A percentile compares a stretch with the other conserved stretches of the same genome.
These are phyloP conservation scores for Mercurialis annua DNA, from an alignment of 345 rosid species.

Conservation along the genomic window DNA sequence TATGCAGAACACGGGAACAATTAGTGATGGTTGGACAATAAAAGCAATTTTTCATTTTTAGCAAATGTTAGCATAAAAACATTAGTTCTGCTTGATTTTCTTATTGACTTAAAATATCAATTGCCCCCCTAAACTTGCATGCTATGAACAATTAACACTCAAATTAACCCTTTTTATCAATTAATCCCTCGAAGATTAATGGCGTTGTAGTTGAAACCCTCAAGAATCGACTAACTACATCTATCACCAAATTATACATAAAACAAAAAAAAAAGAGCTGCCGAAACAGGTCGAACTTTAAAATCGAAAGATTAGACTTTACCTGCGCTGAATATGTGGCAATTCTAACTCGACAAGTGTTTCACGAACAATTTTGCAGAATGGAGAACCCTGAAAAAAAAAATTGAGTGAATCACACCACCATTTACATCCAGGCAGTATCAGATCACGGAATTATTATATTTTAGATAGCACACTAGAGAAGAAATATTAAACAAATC, in stretches of 20 bases:
- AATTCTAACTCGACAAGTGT: conserved; percentile 80
- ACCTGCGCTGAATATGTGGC: conserved; percentile 76
- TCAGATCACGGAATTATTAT: background rate
- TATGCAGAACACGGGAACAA: too few species aligned
- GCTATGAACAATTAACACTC: too few species aligned
- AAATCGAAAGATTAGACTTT: conserved; percentile 8
- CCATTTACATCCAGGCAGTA: conserved; percentile 1
- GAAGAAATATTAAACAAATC: background rate
- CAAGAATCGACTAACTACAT: background rate
- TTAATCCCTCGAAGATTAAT: too few species aligned
- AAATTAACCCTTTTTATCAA: too few species aligned
- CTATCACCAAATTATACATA: background rate
- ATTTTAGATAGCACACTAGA: conserved; percentile 3
- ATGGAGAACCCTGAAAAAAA: conserved; percentile 69
- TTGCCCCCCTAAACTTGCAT: too few species aligned
- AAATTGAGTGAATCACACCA: background rate
- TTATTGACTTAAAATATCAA: too few species aligned
- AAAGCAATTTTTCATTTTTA: too few species aligned
- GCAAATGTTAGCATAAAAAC: too few species aligned
- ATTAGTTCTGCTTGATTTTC: too few species aligned
- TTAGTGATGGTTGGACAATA: too few species aligned
- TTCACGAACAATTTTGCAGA: conserved; percentile 82
- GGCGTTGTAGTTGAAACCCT: too few species aligned
- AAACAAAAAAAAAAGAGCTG: background rate
- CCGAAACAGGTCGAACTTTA: background rate